Evolutionary conservation across 306 rosid genomes (phyloP), one percentile per base, ranked within the genome.

Genomic region (Vicia faba): DNA sequence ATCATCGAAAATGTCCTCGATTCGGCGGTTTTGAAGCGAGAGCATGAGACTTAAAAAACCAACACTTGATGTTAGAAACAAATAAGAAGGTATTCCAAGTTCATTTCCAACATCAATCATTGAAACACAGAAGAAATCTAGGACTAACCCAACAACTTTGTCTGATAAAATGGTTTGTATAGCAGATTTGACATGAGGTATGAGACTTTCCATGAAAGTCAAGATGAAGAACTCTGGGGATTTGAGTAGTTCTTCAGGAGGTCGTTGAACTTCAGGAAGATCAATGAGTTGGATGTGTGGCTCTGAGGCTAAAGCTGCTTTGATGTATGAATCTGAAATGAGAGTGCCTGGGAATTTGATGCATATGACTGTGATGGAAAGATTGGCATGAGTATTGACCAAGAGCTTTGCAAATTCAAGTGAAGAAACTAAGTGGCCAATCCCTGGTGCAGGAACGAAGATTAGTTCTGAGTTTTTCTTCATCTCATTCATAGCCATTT

Each of bases 111-210:
- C 70, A 72, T 81, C 87, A 61, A 83, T 3, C 87, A 85, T 66
- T 19, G 83, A 48, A 55, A 85, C 7, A 33, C 80, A 81, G 61
- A 88, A 87, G 66, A 81, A 76, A 79, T 85, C 86, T 45, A 87
- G 76, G 36, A 87, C 84, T 70, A 88, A 61, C 1, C 70, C 81
- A 7, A 70, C 71, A 56, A 80, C 39, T 10, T 48, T 71, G 55
- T 25, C 31, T n/a, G 84, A 70, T 8, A 67, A 12, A 2, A 84
- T 40, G 19, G 11, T 66, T 16, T 78, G 62, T 3, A 82, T 1
- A 0, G 75, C 61, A 50, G 61, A 23, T 55, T 48, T 78, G 20
- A 82, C 78, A 41, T 74, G 70, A 23, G 83, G 83, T 4, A 39
- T 18, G 11, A 82, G 70, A 68, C 26, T 66, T 40, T 84, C 74